Evolutionary conservation across 164 flowering plant genomes (phyloP), one percentile per base, ranked within the genome.

Genomic region (Amborella trichopoda): DNA sequence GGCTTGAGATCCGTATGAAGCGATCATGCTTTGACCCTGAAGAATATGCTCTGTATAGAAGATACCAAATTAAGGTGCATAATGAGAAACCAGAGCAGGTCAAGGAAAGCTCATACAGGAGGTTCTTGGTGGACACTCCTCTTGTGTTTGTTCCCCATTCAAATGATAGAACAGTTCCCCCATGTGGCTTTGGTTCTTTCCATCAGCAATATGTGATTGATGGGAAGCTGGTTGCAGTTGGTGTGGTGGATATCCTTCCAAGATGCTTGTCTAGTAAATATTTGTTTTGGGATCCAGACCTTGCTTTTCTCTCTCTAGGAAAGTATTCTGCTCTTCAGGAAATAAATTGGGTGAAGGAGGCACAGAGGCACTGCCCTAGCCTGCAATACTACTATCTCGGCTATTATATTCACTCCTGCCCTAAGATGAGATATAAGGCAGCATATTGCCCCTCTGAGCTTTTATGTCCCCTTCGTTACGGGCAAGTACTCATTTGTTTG

Each of bases 131-230:
- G 53, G 90, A 91, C 28, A 64, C 81, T 50, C 98, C 98, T 23
- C 64, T 91, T 22, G 40, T 71, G 18, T 73, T 51, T 72, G 78
- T 81, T 52, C 81, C 80, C 20, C 72, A 94, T 30, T 64, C 74
- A 44, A 72, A 63, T 40, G 78, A 78, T 68, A 58, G 61, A 17
- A 64, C 71, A 5, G 82, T 77, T 51, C 90, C 96, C 43, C 74
- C 77, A 30, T 81, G 89, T 68, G 97, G 97, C 12, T 91, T 81
- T 75, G 98, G 96, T n/a, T 91, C 98, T 55, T 91, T 91, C 59
- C 96, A 87, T 68, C 96, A 87, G 69, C 94, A 78, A 68, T 91
- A 87, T 70, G 30, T 75, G 32, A 63, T 91, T 61, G 94, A 91
- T 74, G 99, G 90, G 42, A 64, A 48, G 51, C 74, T 91, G 40